Evolutionary conservation across 2,329 filamentous ascomycete species (phyloP), one percentile per base, ranked within the genome.

Genomic region (Ceratocystis ficicola): DNA sequence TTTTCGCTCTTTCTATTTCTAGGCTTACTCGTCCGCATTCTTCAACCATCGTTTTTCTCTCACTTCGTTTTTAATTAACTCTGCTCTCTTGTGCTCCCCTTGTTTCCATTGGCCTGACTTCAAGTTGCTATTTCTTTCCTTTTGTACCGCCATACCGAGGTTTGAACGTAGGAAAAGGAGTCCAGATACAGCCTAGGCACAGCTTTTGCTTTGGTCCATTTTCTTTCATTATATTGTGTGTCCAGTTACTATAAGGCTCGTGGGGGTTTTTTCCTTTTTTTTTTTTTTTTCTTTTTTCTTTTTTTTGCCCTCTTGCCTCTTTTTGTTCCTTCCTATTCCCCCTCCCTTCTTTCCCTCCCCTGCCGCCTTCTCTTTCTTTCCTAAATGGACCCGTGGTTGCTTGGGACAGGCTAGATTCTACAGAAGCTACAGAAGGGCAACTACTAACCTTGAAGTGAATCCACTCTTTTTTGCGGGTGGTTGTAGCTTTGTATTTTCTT

Each of bases 401-500:
- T 59, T 59, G 36, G 55, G 55, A 59, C 55, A 59, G 55, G 30
- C 62, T 36, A 30, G 3, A 32, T 28, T 41, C 22, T 36, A 32
- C 22, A 48, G 8, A 61, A 32, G 12, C 36, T 30, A 28, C 15
- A 22, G 61, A 61, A 17, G 57, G 41, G 59, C 32, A 36, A 61
- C 59, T 44, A 61, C 15, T 44, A 48, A 46, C 44, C 7, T 46
- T 50, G 61, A 63, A 36, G 4, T 59, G 50, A 65, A 46, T 52
- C 63, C 50, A 65, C 63, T 59, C n/a, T 30, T 63, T 63, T 63
- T 63, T 63, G 41, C 20, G 20, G 12, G 61, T 63, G 61, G 61
- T 48, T 63, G 61, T 30, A 63, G 61, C 63, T 65, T 65, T 44
- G 25, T 55, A 36, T 60, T 57, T 60, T 65, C 63, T 65, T 65